Conservation (phyloP, 2,329 filamentous ascomycete species). For the Colletotrichum limetticola region DNA sequence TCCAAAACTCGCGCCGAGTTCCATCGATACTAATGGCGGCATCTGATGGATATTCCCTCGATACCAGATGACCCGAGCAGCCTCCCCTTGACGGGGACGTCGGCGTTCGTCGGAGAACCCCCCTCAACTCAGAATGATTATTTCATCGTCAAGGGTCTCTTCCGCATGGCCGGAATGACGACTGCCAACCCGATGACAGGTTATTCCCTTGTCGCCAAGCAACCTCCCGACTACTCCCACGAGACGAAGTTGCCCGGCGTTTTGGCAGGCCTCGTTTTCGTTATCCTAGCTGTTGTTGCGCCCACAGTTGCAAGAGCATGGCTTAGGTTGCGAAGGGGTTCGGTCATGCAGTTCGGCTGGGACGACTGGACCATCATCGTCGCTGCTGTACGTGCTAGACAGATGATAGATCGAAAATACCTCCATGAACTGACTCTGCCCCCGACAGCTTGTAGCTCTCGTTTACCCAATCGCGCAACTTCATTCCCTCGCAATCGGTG, state of each 20-base stretch:
- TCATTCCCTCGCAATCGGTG: slow-evolving; percentile 39
- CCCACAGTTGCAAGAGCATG: slow-evolving; percentile 42
- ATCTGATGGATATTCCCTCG: background rate
- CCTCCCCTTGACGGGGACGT: slow-evolving; percentile 19
- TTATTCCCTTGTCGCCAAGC: slow-evolving; percentile 36
- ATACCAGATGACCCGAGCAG: slow-evolving; percentile 11
- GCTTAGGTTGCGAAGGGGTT: slow-evolving; percentile 38
- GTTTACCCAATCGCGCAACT: slow-evolving; percentile 43
- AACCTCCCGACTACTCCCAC: slow-evolving; percentile 36
- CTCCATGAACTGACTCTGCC: background rate
- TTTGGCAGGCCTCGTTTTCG: slow-evolving; percentile 42
- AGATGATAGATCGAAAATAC: slow-evolving; percentile 6
- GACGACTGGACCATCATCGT: slow-evolving; percentile 47
- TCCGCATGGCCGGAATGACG: slow-evolving; percentile 27
- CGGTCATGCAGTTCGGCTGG: slow-evolving; percentile 43
- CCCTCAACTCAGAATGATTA: slow-evolving; percentile 26
- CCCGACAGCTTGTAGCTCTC: slow-evolving; percentile 37
- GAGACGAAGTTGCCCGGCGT: slow-evolving; percentile 41
- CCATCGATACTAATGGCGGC: slow-evolving; percentile 13
- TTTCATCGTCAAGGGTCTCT: slow-evolving; percentile 22
- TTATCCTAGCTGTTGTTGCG: slow-evolving; percentile 41
- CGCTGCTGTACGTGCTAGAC: slow-evolving; percentile 41
- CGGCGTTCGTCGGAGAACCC: slow-evolving; percentile 25
- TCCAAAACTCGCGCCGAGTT: background rate
- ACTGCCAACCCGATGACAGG: slow-evolving; percentile 37